Conservation (phyloP, 2,329 filamentous ascomycete genomes). For the Claviceps digitariae region DNA sequence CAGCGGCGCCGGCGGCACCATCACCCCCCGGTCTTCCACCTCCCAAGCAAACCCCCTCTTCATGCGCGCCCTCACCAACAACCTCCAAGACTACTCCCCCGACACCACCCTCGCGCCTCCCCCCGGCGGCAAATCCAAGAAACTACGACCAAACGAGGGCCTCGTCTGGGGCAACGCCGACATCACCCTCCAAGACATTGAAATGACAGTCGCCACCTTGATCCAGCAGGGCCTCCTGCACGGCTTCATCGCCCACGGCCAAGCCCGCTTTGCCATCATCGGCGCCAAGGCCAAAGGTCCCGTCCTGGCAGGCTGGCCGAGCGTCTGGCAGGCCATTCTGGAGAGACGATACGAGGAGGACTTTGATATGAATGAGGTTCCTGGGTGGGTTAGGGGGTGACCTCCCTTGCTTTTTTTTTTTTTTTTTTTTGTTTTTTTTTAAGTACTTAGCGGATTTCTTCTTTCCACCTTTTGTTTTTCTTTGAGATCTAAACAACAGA, state of each 20-base stretch:
- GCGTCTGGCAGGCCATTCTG: constrained; percentile 54
- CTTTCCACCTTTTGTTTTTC: not conserved
- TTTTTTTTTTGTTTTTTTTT: not conserved
- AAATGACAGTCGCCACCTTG: constrained; percentile 62
- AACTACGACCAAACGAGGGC: constrained; percentile 43
- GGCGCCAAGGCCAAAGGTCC: constrained; percentile 57
- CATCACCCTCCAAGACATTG: constrained; percentile 52
- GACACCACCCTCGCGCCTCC: constrained; percentile 33
- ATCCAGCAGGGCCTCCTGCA: constrained; percentile 69
- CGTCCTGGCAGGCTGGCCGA: constrained; percentile 61
- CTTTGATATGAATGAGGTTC: constrained; percentile 50
- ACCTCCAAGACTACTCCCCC: constrained; percentile 20
- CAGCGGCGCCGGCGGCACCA: constrained; percentile 6
- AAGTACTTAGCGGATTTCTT: not conserved
- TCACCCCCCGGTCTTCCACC: constrained; percentile 8
- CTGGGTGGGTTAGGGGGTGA: constrained; percentile 59
- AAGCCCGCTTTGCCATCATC: constrained; percentile 66
- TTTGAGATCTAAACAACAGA: no score
- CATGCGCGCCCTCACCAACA: constrained; percentile 38
- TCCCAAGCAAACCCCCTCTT: constrained; percentile 36
- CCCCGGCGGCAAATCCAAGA: constrained; percentile 27
- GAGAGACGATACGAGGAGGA: constrained; percentile 45
- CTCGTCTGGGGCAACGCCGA: constrained; percentile 50
- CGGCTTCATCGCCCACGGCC: constrained; percentile 70
- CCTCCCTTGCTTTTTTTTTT: no score